A percentile compares a stretch with the other conserved stretches of the same genome.
Evolutionary conservation across 2,329 filamentous ascomycete genomes (phyloP).

Genomic region (Fusarium begoniae): DNA sequence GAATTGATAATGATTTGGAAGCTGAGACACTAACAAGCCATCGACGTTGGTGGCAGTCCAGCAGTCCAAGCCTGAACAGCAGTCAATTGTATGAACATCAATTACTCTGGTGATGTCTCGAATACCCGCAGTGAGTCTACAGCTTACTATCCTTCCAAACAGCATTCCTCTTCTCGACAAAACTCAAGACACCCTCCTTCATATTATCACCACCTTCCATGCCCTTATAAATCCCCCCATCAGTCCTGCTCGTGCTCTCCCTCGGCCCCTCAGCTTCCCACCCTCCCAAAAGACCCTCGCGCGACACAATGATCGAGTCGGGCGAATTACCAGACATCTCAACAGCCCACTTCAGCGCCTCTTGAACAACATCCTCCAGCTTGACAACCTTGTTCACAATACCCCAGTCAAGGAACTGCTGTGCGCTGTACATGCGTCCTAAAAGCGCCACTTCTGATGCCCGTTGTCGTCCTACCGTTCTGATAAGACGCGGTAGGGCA

Average conservation of each 20-base stretch:
- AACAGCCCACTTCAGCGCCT: slow-evolving; percentile 69
- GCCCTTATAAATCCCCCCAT: slow-evolving; percentile 65
- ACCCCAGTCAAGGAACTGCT: slow-evolving; percentile 71
- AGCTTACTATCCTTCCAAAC: slow-evolving; percentile 73
- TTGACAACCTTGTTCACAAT: slow-evolving; percentile 70
- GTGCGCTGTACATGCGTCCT: slow-evolving; percentile 67
- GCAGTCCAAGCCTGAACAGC: not conserved
- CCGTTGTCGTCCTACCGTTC: slow-evolving; percentile 71
- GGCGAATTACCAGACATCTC: slow-evolving; percentile 74
- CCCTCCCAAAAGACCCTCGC: slow-evolving; percentile 75
- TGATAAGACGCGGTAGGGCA: slow-evolving; percentile 70
- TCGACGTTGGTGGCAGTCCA: slow-evolving; percentile 29
- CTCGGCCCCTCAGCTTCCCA: slow-evolving; percentile 76
- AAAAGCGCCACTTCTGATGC: slow-evolving; percentile 77
- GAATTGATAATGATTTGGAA: not conserved
- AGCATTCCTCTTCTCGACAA: slow-evolving; percentile 78
- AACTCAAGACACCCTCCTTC: slow-evolving; percentile 76
- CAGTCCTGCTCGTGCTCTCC: slow-evolving; percentile 66
- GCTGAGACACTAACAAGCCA: slow-evolving; percentile 9
- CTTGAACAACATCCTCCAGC: slow-evolving; percentile 58
- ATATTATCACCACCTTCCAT: slow-evolving; percentile 77
- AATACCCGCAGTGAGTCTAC: slow-evolving; percentile 45
- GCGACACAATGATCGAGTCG: slow-evolving; percentile 78
- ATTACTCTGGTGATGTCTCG: not conserved
- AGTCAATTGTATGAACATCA: not conserved